Base-by-base conservation (phyloP, 306 rosid genomes). In the Pyrus bretschneideri region DNA sequence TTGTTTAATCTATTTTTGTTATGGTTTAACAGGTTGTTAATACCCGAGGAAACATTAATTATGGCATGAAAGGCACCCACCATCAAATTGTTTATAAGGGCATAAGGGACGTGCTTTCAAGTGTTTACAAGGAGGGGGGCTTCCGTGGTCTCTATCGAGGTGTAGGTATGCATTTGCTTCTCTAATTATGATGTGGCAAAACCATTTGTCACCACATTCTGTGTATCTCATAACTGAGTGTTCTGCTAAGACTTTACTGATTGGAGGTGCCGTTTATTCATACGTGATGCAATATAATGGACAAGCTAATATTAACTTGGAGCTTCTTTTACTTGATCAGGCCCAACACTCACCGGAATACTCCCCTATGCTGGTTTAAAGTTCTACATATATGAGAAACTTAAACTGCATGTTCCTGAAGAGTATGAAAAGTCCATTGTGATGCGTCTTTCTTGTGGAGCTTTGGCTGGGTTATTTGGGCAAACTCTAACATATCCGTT, bases 301-400 rank as follows among this genome's bases (percentile, higher is more conserved):
- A 17, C 12, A 69, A 29, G 38, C 59, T 22, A 52, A 55, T 15
- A 23, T 27, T 44, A 9, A 15, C 22, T 35, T 80, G 62, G 75
- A 11, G 30, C 42, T 40, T 29, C 15, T 30, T 71, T 63, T 82
- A 46, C 76, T 71, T 80, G 67, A 78, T 76, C 65, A 95, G 97
- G 99, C 59, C 97, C 97, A 80, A 95, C 99, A 6, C 87, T 95
- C 15, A 81, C 88, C 35, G 97, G 99, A 83, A 92, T 95, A 79
- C 96, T 95, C 73, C 97, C 97, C 22, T 92, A 92, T 49, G 99
- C 99, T 46, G 99, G 99, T 69, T 89, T 95, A 8, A 95, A 95
- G 92, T 92, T 95, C 78, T 95, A 95, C 78, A 75, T 84, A 83
- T 92, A 91, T 33, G 99, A 95, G 84, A 74, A 88, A 86, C 88